A percentile compares a stretch with the other conserved stretches of the same genome.
These are phyloP conservation scores for Cladophialophora immunda DNA, from an alignment of 2,329 filamentous ascomycete genomes.

Conservation along the genomic window DNA sequence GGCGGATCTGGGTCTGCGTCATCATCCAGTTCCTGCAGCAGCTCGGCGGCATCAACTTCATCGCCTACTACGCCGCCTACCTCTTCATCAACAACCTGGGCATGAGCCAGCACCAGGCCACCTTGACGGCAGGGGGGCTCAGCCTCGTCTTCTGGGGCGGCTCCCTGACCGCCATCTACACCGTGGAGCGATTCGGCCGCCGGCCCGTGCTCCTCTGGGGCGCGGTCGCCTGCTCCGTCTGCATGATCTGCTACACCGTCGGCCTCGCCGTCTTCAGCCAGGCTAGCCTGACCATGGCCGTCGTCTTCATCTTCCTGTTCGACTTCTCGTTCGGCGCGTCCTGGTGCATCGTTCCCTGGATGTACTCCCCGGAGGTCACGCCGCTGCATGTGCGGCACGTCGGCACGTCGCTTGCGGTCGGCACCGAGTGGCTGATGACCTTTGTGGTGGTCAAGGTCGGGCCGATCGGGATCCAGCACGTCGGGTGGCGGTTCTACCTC, in stretches of 20 bases:
- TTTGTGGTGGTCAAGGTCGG: slow-evolving; percentile 72
- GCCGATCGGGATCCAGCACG: not conserved
- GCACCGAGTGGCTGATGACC: slow-evolving; percentile 73
- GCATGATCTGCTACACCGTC: slow-evolving; percentile 13
- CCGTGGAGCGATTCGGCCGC: slow-evolving; percentile 6
- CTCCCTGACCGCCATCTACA: slow-evolving; percentile 4
- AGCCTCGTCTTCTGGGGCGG: not conserved
- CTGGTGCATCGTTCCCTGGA: slow-evolving; percentile 74
- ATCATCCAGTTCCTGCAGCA: slow-evolving; percentile 11
- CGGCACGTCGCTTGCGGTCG: slow-evolving; percentile 65
- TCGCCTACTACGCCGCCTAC: slow-evolving; percentile 11
- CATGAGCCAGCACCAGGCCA: slow-evolving; percentile 11
- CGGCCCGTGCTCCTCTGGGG: slow-evolving; percentile 11
- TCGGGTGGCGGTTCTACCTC: no score
- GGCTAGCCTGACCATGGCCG: slow-evolving; percentile 67
- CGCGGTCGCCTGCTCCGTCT: slow-evolving; percentile 11
- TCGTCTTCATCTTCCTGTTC: slow-evolving; percentile 89
- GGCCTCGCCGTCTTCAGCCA: slow-evolving; percentile 56
- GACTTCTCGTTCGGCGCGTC: slow-evolving; percentile 92
- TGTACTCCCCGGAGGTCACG: slow-evolving; percentile 53
- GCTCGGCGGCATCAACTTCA: slow-evolving; percentile 6
- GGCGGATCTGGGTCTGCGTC: slow-evolving; percentile 14
- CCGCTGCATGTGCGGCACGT: slow-evolving; percentile 78
- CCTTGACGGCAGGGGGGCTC: not conserved
- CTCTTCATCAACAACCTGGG: slow-evolving; percentile 17